Conservation (phyloP, 495 filamentous ascomycete species). For the Chlorociboria aeruginascens region DNA sequence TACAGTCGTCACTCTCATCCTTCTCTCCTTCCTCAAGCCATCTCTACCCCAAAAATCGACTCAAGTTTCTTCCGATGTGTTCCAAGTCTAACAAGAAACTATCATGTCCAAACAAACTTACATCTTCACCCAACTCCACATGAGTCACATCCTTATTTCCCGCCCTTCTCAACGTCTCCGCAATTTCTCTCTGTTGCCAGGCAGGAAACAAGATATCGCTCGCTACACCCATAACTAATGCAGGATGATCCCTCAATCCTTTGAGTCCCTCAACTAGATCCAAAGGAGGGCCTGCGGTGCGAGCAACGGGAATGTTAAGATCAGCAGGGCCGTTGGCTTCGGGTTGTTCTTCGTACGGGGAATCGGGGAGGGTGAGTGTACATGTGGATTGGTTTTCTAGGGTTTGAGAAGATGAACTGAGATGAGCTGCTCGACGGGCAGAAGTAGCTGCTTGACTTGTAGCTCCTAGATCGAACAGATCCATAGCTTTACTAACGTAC, state of each 20-base stretch:
- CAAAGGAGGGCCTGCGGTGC: constrained; percentile 38
- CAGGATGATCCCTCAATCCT: constrained; percentile 58
- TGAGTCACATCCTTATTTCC: constrained; percentile 77
- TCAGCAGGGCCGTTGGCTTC: constrained; percentile 19
- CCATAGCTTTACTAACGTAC: constrained; percentile 98
- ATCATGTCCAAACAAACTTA: constrained; percentile 90
- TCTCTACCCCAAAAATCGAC: constrained; percentile 50
- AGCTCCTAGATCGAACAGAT: constrained; percentile 83
- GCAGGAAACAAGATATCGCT: constrained; percentile 96
- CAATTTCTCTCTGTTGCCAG: constrained; percentile 96
- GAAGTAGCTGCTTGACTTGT: constrained; percentile 41
- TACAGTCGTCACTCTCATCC: too few relatives aligned
- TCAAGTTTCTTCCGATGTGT: constrained; percentile 75
- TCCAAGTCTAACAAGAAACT: constrained; percentile 91
- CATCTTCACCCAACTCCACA: constrained; percentile 82
- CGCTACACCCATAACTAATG: constrained; percentile 84
- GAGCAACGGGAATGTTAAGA: constrained; percentile 6
- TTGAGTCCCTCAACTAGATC: constrained; percentile 72
- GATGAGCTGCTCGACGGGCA: constrained; percentile 27
- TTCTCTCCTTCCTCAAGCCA: too few relatives aligned
- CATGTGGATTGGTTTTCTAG: constrained; percentile 36
- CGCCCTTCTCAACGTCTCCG: constrained; percentile 59
- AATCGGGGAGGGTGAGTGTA: constrained; percentile 72
- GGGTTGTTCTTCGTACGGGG: constrained; percentile 73
- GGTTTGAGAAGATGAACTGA: constrained; percentile 8